These are phyloP conservation scores for Candida xyloterini DNA, from an alignment of 805 yeast genomes.

Conservation along the genomic window DNA sequence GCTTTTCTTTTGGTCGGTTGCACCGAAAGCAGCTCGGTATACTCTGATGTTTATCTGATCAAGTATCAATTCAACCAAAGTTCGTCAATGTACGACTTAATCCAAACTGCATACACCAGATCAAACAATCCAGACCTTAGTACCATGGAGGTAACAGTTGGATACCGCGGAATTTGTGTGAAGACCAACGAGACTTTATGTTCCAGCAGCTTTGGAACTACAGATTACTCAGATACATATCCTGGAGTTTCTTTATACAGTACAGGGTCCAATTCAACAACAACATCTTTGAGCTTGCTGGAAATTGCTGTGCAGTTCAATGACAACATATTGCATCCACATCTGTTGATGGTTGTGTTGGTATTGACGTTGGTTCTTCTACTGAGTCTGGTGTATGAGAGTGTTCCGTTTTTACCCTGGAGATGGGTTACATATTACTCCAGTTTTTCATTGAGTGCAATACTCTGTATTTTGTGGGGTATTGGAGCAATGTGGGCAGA, in stretches of 20 bases:
- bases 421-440: conserved; percentile 27
- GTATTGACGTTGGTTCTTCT: conserved; percentile 42
- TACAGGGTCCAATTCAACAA: conserved; percentile 31
- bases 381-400: conserved; percentile 40
- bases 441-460: conserved; percentile 33
- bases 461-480: conserved; percentile 53
- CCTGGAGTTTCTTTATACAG: conserved; percentile 37
- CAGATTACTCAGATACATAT: conserved; percentile 18
- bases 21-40: conserved; percentile 37
- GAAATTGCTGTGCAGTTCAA: conserved; percentile 45
- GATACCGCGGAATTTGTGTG: conserved; percentile 58
- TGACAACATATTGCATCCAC: conserved; percentile 50
- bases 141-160: conserved; percentile 45
- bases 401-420: conserved; percentile 50
- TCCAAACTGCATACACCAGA: conserved; percentile 36
- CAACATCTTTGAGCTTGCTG: conserved; percentile 42
- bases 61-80: conserved; percentile 45
- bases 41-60: conserved; percentile 50
- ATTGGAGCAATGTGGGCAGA: conserved; percentile 63
- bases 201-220: conserved; percentile 20
- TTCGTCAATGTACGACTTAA: conserved; percentile 41
- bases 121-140: conserved; percentile 36
- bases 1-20: conserved; percentile 59
- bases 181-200: conserved; percentile 37
- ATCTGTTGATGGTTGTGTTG: conserved; percentile 47